Percentiles rank a stretch among this genome's conserved stretches.
These are phyloP conservation scores for Candida labiduridarum DNA, from an alignment of 1,139 yeast genomes.

Conservation along the genomic window DNA sequence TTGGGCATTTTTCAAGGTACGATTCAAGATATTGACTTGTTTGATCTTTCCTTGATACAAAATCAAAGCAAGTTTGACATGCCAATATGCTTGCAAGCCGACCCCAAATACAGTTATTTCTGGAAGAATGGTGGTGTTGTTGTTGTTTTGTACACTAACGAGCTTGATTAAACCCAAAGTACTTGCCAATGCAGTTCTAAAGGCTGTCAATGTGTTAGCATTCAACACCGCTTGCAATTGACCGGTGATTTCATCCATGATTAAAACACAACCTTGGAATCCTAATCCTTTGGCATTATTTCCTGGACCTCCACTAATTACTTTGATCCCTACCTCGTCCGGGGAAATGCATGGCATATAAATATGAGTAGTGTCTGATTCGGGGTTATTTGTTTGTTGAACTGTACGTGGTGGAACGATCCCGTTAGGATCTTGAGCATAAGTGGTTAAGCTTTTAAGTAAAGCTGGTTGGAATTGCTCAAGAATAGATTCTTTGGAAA, in stretches of 20 bases:
- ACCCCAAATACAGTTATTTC: constrained; percentile 56
- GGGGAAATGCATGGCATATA: constrained; percentile 68
- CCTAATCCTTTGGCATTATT: constrained; percentile 41
- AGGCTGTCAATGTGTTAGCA: constrained; percentile 64
- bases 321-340: constrained; percentile 46
- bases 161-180: constrained; percentile 46
- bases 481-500: constrained; percentile 24
- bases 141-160: constrained; percentile 23
- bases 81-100: constrained; percentile 75
- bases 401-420: constrained; percentile 42
- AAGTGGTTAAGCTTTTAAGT: constrained; percentile 24
- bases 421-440: constrained; percentile 24
- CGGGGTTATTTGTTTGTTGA: constrained; percentile 26
- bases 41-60: constrained; percentile 39
- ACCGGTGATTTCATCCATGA: constrained; percentile 55
- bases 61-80: constrained; percentile 46
- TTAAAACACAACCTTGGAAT: constrained; percentile 54
- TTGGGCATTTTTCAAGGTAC: constrained; percentile 47
- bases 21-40: constrained; percentile 49
- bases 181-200: constrained; percentile 67
- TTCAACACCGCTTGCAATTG: constrained; percentile 54
- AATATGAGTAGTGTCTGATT: constrained; percentile 48
- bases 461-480: constrained; percentile 31
- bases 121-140: constrained; percentile 20
- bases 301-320: constrained; percentile 51